These are phyloP conservation scores for Pichia sporocuriosa DNA, from an alignment of 805 yeast genomes.

Conservation along the genomic window DNA sequence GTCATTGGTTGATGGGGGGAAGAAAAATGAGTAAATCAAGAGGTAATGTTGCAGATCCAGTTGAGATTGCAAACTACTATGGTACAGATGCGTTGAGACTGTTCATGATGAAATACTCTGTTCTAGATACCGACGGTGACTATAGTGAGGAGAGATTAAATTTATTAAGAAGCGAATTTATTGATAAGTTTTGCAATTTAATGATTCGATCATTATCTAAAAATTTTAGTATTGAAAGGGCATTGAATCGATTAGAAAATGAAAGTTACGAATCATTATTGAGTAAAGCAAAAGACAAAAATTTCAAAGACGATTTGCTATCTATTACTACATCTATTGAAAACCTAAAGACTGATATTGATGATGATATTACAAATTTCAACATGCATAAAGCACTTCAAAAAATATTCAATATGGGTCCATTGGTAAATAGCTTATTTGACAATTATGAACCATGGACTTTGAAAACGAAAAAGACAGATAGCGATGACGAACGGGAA, in stretches of 20 bases:
- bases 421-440: slow-evolving; percentile 57
- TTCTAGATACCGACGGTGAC: slow-evolving; percentile 71
- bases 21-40: slow-evolving; percentile 87
- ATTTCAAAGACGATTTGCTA: slow-evolving; percentile 15
- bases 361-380: slow-evolving; percentile 37
- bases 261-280: slow-evolving; percentile 25
- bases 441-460: slow-evolving; percentile 78
- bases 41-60: slow-evolving; percentile 93
- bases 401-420: slow-evolving; percentile 52
- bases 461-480: slow-evolving; percentile 27
- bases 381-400: slow-evolving; percentile 51
- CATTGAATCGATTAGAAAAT: slow-evolving; percentile 28
- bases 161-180: slow-evolving; percentile 52
- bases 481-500: slow-evolving; percentile 4
- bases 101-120: slow-evolving; percentile 69
- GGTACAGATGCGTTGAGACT: slow-evolving; percentile 73
- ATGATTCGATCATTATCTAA: slow-evolving; percentile 66
- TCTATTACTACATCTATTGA: slow-evolving; percentile 31
- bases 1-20: slow-evolving; percentile 91
- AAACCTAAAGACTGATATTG: slow-evolving; percentile 33
- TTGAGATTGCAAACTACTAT: slow-evolving; percentile 51
- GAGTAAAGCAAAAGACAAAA: slow-evolving; percentile 9
- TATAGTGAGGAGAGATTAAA: slow-evolving; percentile 55
- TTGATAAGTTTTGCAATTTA: slow-evolving; percentile 80
- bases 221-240: slow-evolving; percentile 51